These are phyloP conservation scores for Saccharum hybrid DNA, from an alignment of 202 grass and related monocot species.

Conservation along the genomic window DNA sequence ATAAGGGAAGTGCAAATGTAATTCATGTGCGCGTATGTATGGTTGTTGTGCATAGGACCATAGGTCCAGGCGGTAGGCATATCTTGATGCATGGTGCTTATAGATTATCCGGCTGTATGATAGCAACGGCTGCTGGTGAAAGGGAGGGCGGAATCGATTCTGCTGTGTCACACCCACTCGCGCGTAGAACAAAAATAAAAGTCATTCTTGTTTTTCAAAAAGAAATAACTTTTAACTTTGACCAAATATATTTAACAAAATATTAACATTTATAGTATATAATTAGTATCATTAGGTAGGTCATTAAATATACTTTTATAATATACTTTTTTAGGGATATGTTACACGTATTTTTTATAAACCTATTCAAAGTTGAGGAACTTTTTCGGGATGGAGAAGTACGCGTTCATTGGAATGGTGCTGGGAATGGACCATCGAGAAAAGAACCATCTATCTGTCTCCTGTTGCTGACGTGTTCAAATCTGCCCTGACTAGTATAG, in stretches of 20 bases:
- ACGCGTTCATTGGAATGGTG: background rate
- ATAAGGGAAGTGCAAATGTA: background rate
- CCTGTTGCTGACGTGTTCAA: background rate
- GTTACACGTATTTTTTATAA: no score
- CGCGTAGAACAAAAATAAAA: no score
- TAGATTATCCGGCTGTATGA: background rate
- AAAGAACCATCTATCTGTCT: background rate
- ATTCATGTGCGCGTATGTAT: background rate
- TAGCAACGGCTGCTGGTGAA: constrained; percentile 24
- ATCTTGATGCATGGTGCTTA: background rate
- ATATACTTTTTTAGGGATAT: no score
- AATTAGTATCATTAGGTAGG: no score
- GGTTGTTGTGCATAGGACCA: background rate
- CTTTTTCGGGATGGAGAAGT: no score
- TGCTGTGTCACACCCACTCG: background rate
- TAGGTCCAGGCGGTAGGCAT: background rate
- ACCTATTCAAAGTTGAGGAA: no score
- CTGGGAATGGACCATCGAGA: background rate
- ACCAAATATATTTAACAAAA: no score
- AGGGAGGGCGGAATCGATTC: constrained; percentile 44
- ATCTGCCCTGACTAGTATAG: background rate
- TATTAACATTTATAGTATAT: no score
- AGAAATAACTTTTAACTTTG: no score
- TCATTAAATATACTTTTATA: no score
- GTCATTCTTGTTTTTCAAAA: no score